phyloP scores from a whole-genome alignment of 2,329 filamentous ascomycete species.

The Colletotrichum lini region DNA sequence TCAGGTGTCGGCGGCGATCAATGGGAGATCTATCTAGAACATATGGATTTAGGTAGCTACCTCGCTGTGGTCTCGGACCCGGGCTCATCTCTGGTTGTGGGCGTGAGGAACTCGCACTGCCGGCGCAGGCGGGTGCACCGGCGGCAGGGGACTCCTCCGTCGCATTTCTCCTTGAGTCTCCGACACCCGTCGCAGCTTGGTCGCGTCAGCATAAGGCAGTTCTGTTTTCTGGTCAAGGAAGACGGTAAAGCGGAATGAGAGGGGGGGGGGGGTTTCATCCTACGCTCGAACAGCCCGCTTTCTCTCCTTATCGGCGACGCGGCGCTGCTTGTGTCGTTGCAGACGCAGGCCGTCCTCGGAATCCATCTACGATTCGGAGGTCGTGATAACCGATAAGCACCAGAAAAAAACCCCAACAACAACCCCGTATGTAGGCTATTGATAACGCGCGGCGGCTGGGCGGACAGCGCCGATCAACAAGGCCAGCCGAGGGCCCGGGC shows the following conservation, averaged over 20 bases:
- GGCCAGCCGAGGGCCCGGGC: slow-evolving; percentile 33
- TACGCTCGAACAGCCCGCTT: slow-evolving; percentile 49
- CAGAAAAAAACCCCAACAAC: background rate
- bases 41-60: slow-evolving; percentile 3
- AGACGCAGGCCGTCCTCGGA: slow-evolving; percentile 39
- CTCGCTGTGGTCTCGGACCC: slow-evolving; percentile 33
- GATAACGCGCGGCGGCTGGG: slow-evolving; percentile 24
- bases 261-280: slow-evolving; percentile 9
- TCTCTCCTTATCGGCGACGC: slow-evolving; percentile 47
- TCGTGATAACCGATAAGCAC: slow-evolving; percentile 35
- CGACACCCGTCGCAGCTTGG: slow-evolving; percentile 68
- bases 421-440: no score
- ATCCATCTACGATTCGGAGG: slow-evolving; percentile 34
- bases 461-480: slow-evolving; percentile 27
- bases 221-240: background rate
- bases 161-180: slow-evolving; percentile 70
- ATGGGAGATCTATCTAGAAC: background rate
- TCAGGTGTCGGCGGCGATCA: slow-evolving; percentile 31
- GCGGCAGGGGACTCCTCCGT: slow-evolving; percentile 68
- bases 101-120: slow-evolving; percentile 63
- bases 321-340: slow-evolving; percentile 45
- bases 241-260: background rate
- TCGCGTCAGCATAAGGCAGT: slow-evolving; percentile 37
- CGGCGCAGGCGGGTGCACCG: slow-evolving; percentile 66
- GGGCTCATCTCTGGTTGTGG: slow-evolving; percentile 49